These are phyloP conservation scores for Auricularia sp. DNA, from an alignment of 768 basidiomycete species.

Conservation along the genomic window DNA sequence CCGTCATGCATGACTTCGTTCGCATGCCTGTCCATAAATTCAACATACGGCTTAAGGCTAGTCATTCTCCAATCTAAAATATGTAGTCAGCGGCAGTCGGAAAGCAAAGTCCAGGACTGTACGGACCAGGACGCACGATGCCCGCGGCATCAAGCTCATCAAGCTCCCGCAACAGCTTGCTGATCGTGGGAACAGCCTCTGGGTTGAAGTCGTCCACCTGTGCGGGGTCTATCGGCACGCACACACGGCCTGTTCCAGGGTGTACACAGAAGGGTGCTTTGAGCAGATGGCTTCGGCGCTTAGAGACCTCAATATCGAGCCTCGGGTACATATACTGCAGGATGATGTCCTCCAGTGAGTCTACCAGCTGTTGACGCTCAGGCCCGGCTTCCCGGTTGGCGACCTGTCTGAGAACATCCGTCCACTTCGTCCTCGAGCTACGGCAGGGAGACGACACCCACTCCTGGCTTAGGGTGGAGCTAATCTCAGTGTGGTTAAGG, in stretches of 20 bases:
- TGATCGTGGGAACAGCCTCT: constrained; percentile 74
- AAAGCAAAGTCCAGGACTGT: neutral
- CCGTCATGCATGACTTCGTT: neutral
- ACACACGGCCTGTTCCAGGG: constrained; percentile 91
- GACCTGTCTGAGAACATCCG: constrained; percentile 33
- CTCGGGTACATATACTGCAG: constrained; percentile 94
- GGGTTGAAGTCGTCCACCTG: constrained; percentile 78
- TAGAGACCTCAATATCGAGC: constrained; percentile 93
- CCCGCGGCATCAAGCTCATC: constrained; percentile 29
- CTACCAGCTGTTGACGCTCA: constrained; percentile 1
- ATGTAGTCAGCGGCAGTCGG: neutral
- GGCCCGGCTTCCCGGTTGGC: neutral
- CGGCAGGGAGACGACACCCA: constrained; percentile 49
- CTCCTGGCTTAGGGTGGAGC: constrained; percentile 37
- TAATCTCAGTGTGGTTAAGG: constrained; percentile 53
- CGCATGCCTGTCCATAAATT: constrained; percentile 74
- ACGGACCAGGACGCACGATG: constrained; percentile 3
- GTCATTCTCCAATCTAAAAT: constrained; percentile 72
- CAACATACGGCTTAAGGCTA: constrained; percentile 79
- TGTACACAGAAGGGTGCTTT: constrained; percentile 97
- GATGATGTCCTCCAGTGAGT: constrained; percentile 74
- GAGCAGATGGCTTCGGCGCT: constrained; percentile 93
- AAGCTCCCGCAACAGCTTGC: constrained; percentile 72
- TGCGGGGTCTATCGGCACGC: constrained; percentile 80
- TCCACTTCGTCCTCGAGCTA: constrained; percentile 67